These are phyloP conservation scores for Lunularia cruciata DNA, from an alignment of 225 moss, liverwort and hornwort species.

Conservation along the genomic window DNA sequence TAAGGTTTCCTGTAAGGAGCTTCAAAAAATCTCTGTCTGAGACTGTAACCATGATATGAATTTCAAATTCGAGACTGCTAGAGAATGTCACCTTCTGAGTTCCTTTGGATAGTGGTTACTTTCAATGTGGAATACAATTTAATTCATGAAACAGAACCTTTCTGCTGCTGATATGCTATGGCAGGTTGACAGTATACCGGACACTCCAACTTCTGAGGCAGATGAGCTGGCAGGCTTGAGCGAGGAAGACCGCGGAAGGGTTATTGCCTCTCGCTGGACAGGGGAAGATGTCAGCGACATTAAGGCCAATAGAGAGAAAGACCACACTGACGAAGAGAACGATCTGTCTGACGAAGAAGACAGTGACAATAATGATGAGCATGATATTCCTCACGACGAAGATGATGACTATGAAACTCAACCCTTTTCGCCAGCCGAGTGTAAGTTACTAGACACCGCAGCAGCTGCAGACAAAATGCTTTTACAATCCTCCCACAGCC, in stretches of 20 bases:
- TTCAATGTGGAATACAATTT: no score
- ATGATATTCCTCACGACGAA: conserved; percentile 26
- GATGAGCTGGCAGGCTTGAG: conserved; percentile 65
- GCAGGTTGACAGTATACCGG: conserved; percentile 21
- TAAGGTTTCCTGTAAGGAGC: no score
- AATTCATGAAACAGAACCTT: no score
- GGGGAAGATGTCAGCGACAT: conserved; percentile 76
- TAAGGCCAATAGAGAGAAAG: conserved; percentile 46
- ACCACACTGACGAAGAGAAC: conserved; percentile 50
- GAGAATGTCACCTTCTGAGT: no score
- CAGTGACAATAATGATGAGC: conserved; percentile 7
- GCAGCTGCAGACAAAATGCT: no score
- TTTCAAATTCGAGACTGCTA: no score
- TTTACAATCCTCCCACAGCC: not conserved
- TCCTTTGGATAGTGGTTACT: no score
- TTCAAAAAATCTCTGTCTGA: no score
- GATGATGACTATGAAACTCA: conserved; percentile 61
- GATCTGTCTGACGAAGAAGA: conserved; percentile 17
- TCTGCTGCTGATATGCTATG: conserved; percentile 11
- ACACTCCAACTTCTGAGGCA: not conserved
- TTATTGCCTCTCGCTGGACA: conserved; percentile 91
- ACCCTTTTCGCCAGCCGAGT: conserved; percentile 42
- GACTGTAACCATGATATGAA: no score
- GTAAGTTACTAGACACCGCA: conserved; percentile 41
- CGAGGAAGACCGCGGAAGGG: conserved; percentile 74